Percentiles rank a stretch among this genome's conserved stretches.
These are phyloP conservation scores for Sordaria brevicollis DNA, from an alignment of 495 filamentous ascomycete species.

Conservation along the genomic window DNA sequence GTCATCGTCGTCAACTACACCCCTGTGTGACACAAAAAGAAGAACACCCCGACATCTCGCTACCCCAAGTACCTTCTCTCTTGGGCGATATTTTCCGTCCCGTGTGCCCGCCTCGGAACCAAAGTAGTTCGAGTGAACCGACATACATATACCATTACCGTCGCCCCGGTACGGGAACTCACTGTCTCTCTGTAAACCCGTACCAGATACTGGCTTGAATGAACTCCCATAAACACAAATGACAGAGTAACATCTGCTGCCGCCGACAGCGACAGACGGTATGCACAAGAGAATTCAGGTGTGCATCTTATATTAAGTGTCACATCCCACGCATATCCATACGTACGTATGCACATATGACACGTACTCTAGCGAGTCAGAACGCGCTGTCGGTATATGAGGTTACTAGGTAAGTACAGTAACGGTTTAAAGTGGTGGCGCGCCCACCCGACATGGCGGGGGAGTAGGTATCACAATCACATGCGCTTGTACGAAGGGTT, in stretches of 20 bases:
- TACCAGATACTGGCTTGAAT: background rate
- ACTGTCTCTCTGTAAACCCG: background rate
- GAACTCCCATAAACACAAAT: too few species aligned
- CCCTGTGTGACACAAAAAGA: background rate
- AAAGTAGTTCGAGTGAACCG: background rate
- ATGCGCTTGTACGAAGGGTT: background rate
- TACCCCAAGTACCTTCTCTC: background rate
- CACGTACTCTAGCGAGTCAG: background rate
- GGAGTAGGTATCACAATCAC: background rate
- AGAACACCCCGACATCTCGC: background rate
- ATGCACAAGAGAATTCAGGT: too few species aligned
- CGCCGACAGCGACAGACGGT: too few species aligned
- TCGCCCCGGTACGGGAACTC: background rate
- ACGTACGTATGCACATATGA: background rate
- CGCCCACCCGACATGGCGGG: background rate
- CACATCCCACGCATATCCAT: background rate
- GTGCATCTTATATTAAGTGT: background rate
- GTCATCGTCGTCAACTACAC: background rate
- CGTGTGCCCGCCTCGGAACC: background rate
- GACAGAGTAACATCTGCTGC: too few species aligned
- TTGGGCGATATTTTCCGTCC: background rate
- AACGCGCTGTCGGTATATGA: background rate
- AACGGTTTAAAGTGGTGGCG: background rate
- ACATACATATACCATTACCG: background rate
- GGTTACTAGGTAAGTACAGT: background rate